Evolutionary conservation across 495 filamentous ascomycete species (phyloP), one percentile per base, ranked within the genome.

Genomic region (Bathelium albidoporum): DNA sequence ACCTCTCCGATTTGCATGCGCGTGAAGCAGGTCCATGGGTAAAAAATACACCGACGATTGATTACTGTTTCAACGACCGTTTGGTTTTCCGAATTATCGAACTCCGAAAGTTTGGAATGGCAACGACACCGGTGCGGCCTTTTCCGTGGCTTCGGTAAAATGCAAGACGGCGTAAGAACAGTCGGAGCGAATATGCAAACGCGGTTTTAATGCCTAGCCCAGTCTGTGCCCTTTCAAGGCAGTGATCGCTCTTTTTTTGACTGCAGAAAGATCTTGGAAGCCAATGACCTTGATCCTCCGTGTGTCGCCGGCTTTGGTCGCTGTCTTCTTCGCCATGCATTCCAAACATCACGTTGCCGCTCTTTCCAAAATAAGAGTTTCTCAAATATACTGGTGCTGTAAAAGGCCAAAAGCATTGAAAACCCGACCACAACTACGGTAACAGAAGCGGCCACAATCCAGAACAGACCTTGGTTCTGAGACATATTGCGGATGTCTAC

Each of bases 401-500:
- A 76, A 64, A 76, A 76, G 16, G 74, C 74, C 16, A 76, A 60
- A 32, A 75, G 71, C 2, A 70, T 64, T 1, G 73, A 64, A 31
- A 70, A 66, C 7, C 66, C 68, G 18, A 74, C 73, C 3, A 74
- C 71, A 16, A 59, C 73, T 11, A 66, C 63, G 0, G 73, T 76
- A 14, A 75, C 60, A 24, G 67, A 66, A 1, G 67, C 63, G 9
- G 73, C 69, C 2, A 75, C 70, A 14, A 69, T 68, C 76, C 76
- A 78, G 61, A 76, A 78, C 12, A 75, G 55, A 1, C 62, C 31
- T 64, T 78, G 76, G 26, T 62, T 72, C 24, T 62, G 65, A 26
- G 66, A 66, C 69, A 73, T 74, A 62, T 74, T 64, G 2, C 76
- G 63, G 34, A 78, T 77, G 61, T 78, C 76, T 9, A 43, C 43